phyloP scores from a whole-genome alignment of 2,329 filamentous ascomycete genomes.

The Ceratocystis variospora region DNA sequence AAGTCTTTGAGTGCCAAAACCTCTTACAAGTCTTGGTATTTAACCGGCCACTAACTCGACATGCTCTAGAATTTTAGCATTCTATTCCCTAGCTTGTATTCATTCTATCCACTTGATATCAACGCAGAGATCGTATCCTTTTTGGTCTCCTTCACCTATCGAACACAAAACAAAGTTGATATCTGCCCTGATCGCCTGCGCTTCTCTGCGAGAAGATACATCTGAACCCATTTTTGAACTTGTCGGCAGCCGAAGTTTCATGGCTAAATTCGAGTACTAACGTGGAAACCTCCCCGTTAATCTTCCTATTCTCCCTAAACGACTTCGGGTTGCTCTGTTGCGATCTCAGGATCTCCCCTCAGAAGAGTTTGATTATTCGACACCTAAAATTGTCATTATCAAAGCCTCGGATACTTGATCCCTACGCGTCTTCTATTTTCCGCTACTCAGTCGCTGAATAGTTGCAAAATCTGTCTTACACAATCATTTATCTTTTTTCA shows the following conservation, averaged over 20 bases:
- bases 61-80: constrained; percentile 12
- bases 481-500: not conserved
- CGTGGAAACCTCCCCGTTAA: constrained; percentile 1
- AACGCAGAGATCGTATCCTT: not conserved
- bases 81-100: constrained; percentile 8
- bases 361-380: not conserved
- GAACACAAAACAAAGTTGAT: not conserved
- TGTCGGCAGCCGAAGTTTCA: constrained; percentile 5
- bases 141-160: not conserved
- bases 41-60: not conserved
- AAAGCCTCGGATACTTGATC: not conserved
- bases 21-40: not conserved
- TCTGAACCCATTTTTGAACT: not conserved
- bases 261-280: constrained; percentile 10
- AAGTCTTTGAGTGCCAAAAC: not conserved
- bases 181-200: not conserved
- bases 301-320: not conserved
- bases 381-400: not conserved
- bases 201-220: constrained; percentile 17
- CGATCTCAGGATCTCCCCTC: not conserved
- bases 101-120: not conserved
- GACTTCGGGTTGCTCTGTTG: not conserved
- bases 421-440: not conserved
- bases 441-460: not conserved
- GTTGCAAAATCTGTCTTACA: not conserved